phyloP scores from a whole-genome alignment of 2,329 filamentous ascomycete genomes.

The Plectosphaerella sp. region DNA sequence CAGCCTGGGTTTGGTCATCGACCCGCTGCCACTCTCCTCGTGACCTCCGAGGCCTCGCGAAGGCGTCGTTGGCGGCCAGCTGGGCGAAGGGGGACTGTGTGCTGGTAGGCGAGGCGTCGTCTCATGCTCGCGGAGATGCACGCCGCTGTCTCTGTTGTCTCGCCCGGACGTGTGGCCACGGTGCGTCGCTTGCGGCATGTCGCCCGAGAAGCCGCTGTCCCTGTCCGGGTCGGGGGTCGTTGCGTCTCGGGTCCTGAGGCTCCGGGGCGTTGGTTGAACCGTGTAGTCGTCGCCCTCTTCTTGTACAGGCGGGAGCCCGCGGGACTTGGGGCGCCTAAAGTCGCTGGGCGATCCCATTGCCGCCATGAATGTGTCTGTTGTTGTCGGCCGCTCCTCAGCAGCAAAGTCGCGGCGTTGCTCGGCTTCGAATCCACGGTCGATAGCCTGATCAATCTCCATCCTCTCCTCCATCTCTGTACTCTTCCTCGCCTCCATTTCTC shows the following conservation, averaged over 20 bases:
- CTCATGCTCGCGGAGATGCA: slow-evolving; percentile 48
- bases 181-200: slow-evolving; percentile 33
- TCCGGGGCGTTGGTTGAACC: slow-evolving; percentile 4
- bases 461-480: slow-evolving; percentile 2
- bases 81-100: slow-evolving; percentile 10
- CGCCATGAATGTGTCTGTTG: slow-evolving; percentile 3
- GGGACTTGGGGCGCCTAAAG: slow-evolving; percentile 36
- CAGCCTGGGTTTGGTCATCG: slow-evolving; percentile 23
- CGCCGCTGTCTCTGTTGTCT: slow-evolving; percentile 49
- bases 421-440: slow-evolving; percentile 20
- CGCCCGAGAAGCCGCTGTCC: slow-evolving; percentile 45
- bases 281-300: slow-evolving; percentile 41
- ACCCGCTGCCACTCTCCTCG: slow-evolving; percentile 11
- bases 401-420: slow-evolving; percentile 16
- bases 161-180: slow-evolving; percentile 28
- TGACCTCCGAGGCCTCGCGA: slow-evolving; percentile 4
- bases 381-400: slow-evolving; percentile 7
- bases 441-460: slow-evolving; percentile 10
- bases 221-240: slow-evolving; percentile 34
- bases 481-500: slow-evolving; percentile 16
- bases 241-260: neutral
- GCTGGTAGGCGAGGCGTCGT: slow-evolving; percentile 15
- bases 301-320: slow-evolving; percentile 45
- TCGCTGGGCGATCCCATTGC: slow-evolving; percentile 19
- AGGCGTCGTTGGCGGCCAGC: slow-evolving; percentile 2